Conservation (phyloP, 345 rosid genomes). For the Nephelium lappaceum region DNA sequence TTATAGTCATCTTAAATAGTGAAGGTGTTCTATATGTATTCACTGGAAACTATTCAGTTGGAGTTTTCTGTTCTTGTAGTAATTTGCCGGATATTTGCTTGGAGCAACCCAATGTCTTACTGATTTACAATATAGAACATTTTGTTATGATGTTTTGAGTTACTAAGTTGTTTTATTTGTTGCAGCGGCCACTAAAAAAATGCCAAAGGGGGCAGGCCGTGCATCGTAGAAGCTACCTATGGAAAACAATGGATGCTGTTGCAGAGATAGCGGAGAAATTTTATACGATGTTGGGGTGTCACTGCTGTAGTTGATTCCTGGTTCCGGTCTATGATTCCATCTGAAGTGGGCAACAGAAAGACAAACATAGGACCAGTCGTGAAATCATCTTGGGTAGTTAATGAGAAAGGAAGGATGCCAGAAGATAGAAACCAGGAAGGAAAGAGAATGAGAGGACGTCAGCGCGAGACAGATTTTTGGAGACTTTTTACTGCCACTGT, state of each 20-base stretch:
- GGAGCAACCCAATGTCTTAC: neutral
- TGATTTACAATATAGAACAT: neutral
- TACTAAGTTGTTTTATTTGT: constrained; percentile 16
- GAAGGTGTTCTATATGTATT: neutral
- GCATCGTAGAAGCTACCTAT: constrained; percentile 18
- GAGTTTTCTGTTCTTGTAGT: neutral
- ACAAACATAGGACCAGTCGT: neutral
- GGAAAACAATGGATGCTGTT: neutral
- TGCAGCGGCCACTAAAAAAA: constrained; percentile 78
- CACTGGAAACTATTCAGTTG: neutral
- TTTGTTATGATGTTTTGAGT: neutral
- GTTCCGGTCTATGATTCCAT: neutral
- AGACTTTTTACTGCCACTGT: neutral
- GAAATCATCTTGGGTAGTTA: neutral
- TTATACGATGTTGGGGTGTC: too few relatives aligned
- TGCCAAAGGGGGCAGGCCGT: constrained; percentile 68
- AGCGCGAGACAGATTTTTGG: neutral
- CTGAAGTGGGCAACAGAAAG: neutral
- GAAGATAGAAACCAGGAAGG: neutral
- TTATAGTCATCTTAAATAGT: neutral
- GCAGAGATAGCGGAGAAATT: neutral
- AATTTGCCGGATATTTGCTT: neutral
- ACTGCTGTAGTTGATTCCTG: neutral
- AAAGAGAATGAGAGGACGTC: neutral
- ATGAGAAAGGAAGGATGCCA: neutral